Conservation (phyloP, 352 stramenopile genomes). For the Pythium chondricola region DNA sequence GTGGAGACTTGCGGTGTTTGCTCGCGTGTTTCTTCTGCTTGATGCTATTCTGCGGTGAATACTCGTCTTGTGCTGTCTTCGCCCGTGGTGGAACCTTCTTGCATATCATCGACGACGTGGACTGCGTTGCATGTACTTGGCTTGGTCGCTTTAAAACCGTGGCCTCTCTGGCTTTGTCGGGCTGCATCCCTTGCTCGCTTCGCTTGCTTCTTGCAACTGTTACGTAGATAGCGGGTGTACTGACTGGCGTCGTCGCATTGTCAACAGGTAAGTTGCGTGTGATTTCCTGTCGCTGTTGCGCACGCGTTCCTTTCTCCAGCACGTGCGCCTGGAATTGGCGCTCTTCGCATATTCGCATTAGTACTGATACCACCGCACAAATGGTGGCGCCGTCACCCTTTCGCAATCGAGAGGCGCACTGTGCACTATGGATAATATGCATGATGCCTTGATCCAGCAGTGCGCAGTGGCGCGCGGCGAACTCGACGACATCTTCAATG, state of each 20-base stretch:
- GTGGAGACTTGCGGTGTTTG: too few relatives aligned
- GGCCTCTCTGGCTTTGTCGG: not conserved
- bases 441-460: constrained; percentile 37
- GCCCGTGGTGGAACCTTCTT: too few relatives aligned
- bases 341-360: constrained; percentile 27
- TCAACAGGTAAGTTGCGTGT: not conserved
- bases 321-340: not conserved
- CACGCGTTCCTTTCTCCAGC: not conserved
- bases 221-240: not conserved
- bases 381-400: constrained; percentile 31
- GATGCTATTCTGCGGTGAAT: too few relatives aligned
- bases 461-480: constrained; percentile 33
- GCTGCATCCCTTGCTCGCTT: not conserved
- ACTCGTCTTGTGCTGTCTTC: too few relatives aligned
- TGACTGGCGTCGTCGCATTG: not conserved
- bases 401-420: constrained; percentile 32
- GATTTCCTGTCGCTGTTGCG: not conserved
- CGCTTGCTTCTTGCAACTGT: not conserved
- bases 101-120: too few relatives aligned
- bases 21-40: too few relatives aligned
- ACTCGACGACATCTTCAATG: constrained; percentile 30
- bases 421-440: constrained; percentile 38
- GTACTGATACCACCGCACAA: constrained; percentile 35
- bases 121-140: too few relatives aligned
- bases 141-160: too few relatives aligned